A percentile compares a stretch with the other conserved stretches of the same genome.
Evolutionary conservation across 768 basidiomycete species (phyloP).

Genomic region (Lactarius sanguifluus): DNA sequence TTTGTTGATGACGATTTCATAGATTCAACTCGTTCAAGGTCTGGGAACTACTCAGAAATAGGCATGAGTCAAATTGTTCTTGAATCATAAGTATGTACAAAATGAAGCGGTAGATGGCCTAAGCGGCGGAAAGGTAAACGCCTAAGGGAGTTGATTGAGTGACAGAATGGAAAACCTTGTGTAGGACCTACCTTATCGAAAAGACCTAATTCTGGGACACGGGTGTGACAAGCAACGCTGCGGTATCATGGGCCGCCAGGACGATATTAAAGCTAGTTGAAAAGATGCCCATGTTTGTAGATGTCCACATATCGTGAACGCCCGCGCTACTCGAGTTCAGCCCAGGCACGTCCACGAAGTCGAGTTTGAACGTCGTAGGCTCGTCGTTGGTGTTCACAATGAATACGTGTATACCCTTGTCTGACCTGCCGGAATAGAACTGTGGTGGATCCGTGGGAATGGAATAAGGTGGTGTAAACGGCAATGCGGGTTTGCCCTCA

Average conservation of each 20-base stretch:
- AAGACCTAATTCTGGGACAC: not conserved
- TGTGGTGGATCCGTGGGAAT: constrained; percentile 49
- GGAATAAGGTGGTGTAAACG: constrained; percentile 46
- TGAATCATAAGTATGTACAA: constrained; percentile 3
- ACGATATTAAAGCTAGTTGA: constrained; percentile 41
- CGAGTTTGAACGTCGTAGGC: constrained; percentile 46
- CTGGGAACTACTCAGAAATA: constrained; percentile 8
- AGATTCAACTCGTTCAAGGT: constrained; percentile 26
- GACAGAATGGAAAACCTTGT: not conserved
- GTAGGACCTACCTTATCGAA: not conserved
- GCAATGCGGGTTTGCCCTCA: constrained; percentile 47
- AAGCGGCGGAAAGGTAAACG: not conserved
- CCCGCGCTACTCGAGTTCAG: constrained; percentile 36
- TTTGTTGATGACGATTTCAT: not conserved
- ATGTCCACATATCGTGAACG: constrained; percentile 58
- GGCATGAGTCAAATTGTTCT: not conserved
- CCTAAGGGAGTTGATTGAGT: not conserved
- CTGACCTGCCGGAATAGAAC: constrained; percentile 51
- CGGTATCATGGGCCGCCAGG: constrained; percentile 53
- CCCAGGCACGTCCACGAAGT: constrained; percentile 48
- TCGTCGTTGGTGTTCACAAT: constrained; percentile 49
- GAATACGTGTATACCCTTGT: constrained; percentile 54
- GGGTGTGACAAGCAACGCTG: constrained; percentile 46
- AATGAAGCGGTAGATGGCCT: not conserved
- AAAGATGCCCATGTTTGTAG: constrained; percentile 45